phyloP scores from a whole-genome alignment of 805 yeast species.

The Wickerhamiella occidentalis region DNA sequence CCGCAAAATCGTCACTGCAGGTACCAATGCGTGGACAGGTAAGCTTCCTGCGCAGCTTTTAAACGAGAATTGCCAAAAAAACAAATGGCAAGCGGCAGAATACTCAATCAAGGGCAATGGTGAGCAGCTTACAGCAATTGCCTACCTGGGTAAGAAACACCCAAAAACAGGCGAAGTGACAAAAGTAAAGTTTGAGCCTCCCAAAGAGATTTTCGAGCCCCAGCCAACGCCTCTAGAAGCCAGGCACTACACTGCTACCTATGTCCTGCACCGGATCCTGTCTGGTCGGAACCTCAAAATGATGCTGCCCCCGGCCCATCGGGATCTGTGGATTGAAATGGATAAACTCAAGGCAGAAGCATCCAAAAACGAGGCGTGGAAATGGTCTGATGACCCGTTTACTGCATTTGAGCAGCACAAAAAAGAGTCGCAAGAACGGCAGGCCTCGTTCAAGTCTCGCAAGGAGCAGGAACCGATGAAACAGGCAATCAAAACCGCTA shows the following conservation, averaged over 20 bases:
- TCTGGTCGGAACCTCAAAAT: slow-evolving; percentile 72
- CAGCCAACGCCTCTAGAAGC: slow-evolving; percentile 83
- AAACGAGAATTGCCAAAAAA: slow-evolving; percentile 77
- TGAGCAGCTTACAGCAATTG: slow-evolving; percentile 55
- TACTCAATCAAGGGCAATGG: slow-evolving; percentile 41
- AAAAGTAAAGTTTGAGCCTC: slow-evolving; percentile 41
- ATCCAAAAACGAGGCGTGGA: slow-evolving; percentile 16
- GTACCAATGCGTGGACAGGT: slow-evolving; percentile 84
- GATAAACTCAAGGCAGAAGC: slow-evolving; percentile 46
- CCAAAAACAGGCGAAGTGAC: slow-evolving; percentile 69
- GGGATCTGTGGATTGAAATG: slow-evolving; percentile 62
- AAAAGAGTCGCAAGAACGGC: slow-evolving; percentile 17
- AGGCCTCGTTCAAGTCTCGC: slow-evolving; percentile 8
- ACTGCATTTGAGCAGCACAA: slow-evolving; percentile 46
- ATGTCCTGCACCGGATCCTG: slow-evolving; percentile 66
- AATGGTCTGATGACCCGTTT: slow-evolving; percentile 53
- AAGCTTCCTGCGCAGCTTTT: slow-evolving; percentile 77
- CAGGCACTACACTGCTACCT: slow-evolving; percentile 80
- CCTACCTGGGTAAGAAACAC: slow-evolving; percentile 55
- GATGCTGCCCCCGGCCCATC: slow-evolving; percentile 76
- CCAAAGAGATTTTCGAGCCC: slow-evolving; percentile 40
- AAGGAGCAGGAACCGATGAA: slow-evolving; percentile 5
- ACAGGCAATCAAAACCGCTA: slow-evolving; percentile 3
- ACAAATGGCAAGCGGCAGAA: slow-evolving; percentile 77
- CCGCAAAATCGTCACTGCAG: slow-evolving; percentile 38